Conservation (phyloP, 345 rosid genomes). For the Adansonia digitata region DNA sequence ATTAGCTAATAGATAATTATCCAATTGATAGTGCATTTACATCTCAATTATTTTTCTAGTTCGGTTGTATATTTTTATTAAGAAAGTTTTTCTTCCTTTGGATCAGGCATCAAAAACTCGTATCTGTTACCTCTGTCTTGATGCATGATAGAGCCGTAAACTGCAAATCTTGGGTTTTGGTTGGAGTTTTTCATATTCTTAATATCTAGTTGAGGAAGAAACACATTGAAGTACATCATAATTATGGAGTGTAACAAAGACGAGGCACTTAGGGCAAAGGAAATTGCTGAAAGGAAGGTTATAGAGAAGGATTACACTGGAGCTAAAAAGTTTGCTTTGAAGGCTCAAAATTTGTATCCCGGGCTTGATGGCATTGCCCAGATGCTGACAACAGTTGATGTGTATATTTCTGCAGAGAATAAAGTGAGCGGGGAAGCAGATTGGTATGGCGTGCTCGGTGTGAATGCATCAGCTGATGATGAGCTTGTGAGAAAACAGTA, state of each 20-base stretch:
- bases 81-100: constrained; percentile 7
- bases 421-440: constrained; percentile 57
- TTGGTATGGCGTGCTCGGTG: constrained; percentile 78
- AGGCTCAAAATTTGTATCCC: constrained; percentile 78
- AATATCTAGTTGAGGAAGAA: constrained; percentile 13
- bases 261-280: constrained; percentile 80
- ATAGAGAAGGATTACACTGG: constrained; percentile 59
- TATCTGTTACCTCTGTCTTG: neutral
- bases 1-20: neutral
- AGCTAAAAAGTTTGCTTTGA: constrained; percentile 65
- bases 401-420: constrained; percentile 61
- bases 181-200: constrained; percentile 11
- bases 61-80: neutral
- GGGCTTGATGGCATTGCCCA: constrained; percentile 61
- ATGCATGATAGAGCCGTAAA: constrained; percentile 12
- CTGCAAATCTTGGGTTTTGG: neutral
- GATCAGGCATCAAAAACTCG: constrained; percentile 21
- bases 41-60: neutral
- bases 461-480: constrained; percentile 54
- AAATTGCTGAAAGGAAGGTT: constrained; percentile 80
- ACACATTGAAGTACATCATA: neutral
- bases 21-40: constrained; percentile 1
- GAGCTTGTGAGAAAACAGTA: constrained; percentile 63
- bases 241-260: constrained; percentile 90
- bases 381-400: constrained; percentile 55